Base-by-base conservation (phyloP, 2,329 filamentous ascomycete genomes). In the Clarireedia monteithiana region DNA sequence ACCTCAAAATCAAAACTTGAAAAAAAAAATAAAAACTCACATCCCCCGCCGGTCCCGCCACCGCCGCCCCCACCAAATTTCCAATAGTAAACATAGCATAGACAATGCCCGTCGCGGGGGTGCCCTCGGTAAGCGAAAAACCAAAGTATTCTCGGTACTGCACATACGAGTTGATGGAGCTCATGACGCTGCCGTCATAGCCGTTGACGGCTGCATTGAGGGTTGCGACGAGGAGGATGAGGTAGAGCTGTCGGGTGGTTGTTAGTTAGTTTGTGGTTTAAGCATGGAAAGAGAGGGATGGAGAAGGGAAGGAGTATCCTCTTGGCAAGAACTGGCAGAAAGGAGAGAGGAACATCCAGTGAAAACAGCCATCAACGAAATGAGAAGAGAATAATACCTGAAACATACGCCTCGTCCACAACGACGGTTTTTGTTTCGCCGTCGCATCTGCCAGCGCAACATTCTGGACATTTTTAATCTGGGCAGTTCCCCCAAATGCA, bases 111-210 rank as follows among this genome's bases (percentile, higher is more conserved):
- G 63, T 62, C 2, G 47, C 55, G 1, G 56, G 53, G 5, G 62
- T 61, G 2, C 58, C 58, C 20, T 59, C 58, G 6, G 53, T 59
- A 0, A 62, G 54, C 17, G 47, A 49, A 26, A 55, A 55, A 6
- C 53, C 53, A 38, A 64, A 62, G 34, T 58, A 62, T 24, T 52
- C 30, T 45, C 61, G 52, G 59, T 77, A 78, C 57, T 76, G 73
- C 2, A 63, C 59, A 57, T 75, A 75, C 26, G 70, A 71, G 62
- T 77, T 77, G 63, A 78, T 77, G 4, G 70, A 72, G 40, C 72
- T 72, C 75, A 78, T 77, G 5, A 77, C 64, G 7, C 72, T 74
- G n/a, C 75, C 73, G 62, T 77, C 74, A 59, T 76, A 77, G 27
- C 75, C 75, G 59, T 76, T 76, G 59, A 60, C 61, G 7, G 61